Evolutionary conservation across 176 grass and related monocot species (phyloP), one percentile per base, ranked within the genome.

Genomic region (Alloteropsis semialata): DNA sequence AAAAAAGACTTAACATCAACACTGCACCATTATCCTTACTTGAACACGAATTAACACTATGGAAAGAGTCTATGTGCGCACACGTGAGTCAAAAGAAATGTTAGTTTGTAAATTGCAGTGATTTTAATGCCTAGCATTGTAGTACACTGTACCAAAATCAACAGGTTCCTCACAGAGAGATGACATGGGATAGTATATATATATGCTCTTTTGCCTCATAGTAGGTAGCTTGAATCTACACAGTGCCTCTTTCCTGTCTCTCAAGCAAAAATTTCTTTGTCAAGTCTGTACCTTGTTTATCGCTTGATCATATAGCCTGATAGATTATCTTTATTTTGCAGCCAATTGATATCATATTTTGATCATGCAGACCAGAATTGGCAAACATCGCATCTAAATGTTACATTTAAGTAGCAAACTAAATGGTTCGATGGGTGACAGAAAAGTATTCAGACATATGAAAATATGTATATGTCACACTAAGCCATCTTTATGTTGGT

Each of bases 401-500:
- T 74, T n/a, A 74, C 18, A 21, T 50, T 50, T 72, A 53, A 33
- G 36, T 22, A 24, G 21, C 22, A 80, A 53, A 66, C 30, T 10
- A 33, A 66, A 79, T 36, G 50, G 18, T 24, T 25, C 3, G 1
- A 38, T 13, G 25, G 60, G 21, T 67, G 1, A 50, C 19, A 5
- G 2, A 10, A 49, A 12, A n/a, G 46, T 51, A n/a, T 32, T 32
- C 25, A 62, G 42, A 48, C 30, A 79, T 36, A 21, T 0, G 0
- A 50, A 53, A 38, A 39, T 19, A 51, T 8, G 63, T 29, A 54
- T 53, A 11, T 53, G 3, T 14, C 12, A 24, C 6, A 27, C 22
- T 39, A 19, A 55, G 12, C 32, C 62, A 80, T 80, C 62, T 80
- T 80, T 80, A 68, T 66, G 13, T 18, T 39, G 34, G 8, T 53